Conservation (phyloP, 805 yeast genomes). For the Yamadazyma nakazawae region DNA sequence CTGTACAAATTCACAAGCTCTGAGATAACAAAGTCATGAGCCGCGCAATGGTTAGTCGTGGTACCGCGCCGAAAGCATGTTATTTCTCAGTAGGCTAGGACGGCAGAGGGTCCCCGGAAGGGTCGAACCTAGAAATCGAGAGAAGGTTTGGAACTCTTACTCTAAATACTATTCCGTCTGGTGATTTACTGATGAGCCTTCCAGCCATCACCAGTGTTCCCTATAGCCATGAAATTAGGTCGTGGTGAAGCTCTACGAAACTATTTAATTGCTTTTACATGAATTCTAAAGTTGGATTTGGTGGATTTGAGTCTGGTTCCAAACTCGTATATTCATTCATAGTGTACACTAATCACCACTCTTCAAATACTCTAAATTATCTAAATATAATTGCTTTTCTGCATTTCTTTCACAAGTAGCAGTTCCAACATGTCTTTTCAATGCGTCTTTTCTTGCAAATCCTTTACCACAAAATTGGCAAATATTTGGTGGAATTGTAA, state of each 20-base stretch:
- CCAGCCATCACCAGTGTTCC: too few species aligned
- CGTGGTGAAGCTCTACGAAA: background rate
- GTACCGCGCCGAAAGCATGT: background rate
- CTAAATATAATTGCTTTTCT: conserved; percentile 43
- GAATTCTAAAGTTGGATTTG: background rate
- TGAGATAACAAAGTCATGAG: background rate
- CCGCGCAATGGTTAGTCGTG: too few species aligned
- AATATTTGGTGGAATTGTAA: conserved; percentile 67
- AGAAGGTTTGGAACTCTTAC: too few species aligned
- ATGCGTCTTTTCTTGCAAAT: conserved; percentile 78
- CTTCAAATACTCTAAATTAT: conserved; percentile 22
- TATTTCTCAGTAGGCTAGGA: too few species aligned
- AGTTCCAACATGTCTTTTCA: conserved; percentile 72
- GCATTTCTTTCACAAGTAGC: conserved; percentile 72
- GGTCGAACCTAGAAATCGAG: too few species aligned
- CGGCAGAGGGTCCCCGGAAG: too few species aligned
- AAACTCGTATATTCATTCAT: background rate
- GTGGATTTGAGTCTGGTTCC: background rate
- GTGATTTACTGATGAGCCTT: background rate
- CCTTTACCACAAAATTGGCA: conserved; percentile 79
- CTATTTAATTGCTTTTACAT: background rate
- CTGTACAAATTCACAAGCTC: background rate
- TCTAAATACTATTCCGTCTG: background rate
- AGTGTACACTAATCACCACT: background rate
- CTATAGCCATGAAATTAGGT: too few species aligned